phyloP scores from a whole-genome alignment of 148 eudicot genomes.

The Chenopodium berlandieri region DNA sequence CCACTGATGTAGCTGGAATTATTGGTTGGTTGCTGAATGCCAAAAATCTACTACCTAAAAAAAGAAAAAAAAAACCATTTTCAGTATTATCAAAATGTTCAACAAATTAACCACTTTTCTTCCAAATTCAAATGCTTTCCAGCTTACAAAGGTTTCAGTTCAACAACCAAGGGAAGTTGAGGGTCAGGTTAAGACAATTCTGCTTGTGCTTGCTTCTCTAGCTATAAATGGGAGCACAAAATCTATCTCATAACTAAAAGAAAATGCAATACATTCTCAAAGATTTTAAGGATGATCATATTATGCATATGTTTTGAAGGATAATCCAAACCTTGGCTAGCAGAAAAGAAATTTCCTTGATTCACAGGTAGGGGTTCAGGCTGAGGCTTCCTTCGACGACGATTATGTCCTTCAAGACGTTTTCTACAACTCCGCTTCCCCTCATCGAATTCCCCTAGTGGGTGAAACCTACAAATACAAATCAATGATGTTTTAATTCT shows the following conservation, averaged over 20 bases:
- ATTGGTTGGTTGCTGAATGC: slow-evolving; percentile 49
- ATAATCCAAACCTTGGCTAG: slow-evolving; percentile 44
- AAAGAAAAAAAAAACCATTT: neutral
- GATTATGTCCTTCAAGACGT: slow-evolving; percentile 68
- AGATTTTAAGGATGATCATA: neutral
- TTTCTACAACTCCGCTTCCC: slow-evolving; percentile 73
- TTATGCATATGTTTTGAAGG: neutral
- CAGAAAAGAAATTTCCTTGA: slow-evolving; percentile 39
- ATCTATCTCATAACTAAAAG: neutral
- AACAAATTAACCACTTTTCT: neutral
- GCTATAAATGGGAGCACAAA: neutral
- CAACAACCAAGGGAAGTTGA: neutral
- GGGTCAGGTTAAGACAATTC: neutral
- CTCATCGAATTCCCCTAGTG: slow-evolving; percentile 64
- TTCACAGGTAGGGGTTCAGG: slow-evolving; percentile 53
- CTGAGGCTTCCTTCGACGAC: slow-evolving; percentile 73
- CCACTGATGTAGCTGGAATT: slow-evolving; percentile 42
- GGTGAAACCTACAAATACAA: slow-evolving; percentile 58
- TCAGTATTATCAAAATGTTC: neutral
- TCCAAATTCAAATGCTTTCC: neutral
- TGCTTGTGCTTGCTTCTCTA: neutral
- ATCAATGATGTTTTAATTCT: neutral
- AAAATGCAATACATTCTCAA: neutral
- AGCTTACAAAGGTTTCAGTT: neutral
- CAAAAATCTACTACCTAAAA: slow-evolving; percentile 47